Percentiles rank a stretch among this genome's conserved stretches.
Evolutionary conservation across 192 early-diverging fungal species (phyloP).

Genomic region (Coemansia sp.): DNA sequence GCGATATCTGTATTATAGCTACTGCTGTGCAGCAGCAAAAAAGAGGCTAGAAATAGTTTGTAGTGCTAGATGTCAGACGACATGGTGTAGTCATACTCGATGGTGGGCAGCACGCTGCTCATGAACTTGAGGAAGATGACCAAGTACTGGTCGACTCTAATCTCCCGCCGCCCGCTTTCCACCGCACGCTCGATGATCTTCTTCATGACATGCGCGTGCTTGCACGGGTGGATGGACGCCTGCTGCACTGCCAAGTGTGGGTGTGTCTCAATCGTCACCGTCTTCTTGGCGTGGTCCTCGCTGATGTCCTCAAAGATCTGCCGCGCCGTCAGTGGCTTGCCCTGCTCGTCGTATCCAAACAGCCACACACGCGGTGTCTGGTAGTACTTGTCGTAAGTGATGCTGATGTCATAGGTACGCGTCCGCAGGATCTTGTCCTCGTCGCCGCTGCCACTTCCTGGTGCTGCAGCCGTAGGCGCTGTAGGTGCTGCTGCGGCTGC

Average conservation of each 20-base stretch:
- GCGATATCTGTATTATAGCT: background rate
- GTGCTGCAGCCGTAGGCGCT: background rate
- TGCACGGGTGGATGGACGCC: conserved; percentile 98
- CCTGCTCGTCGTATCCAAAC: conserved; percentile 94
- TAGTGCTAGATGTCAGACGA: conserved; percentile 61
- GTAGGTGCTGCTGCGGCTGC: conserved; percentile 13
- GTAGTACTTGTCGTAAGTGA: conserved; percentile 99
- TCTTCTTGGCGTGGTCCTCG: conserved; percentile 99
- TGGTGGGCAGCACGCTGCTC: conserved; percentile 93
- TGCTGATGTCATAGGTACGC: conserved; percentile 97
- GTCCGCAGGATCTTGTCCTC: conserved; percentile 85
- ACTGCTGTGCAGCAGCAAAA: background rate
- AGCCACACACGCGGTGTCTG: conserved; percentile 98
- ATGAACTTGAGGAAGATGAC: conserved; percentile 98
- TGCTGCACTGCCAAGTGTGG: conserved; percentile 86
- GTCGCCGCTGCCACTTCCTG: conserved; percentile 9
- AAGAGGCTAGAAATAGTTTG: background rate
- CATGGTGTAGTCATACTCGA: conserved; percentile 98
- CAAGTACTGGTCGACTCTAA: conserved; percentile 94
- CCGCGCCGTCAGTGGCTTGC: conserved; percentile 75
- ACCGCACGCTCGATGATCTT: conserved; percentile 79
- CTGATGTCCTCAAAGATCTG: conserved; percentile 98
- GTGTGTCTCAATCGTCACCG: conserved; percentile 96
- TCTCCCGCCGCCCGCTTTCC: conserved; percentile 61
- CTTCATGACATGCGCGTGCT: conserved; percentile 98